Base-by-base conservation (phyloP, 2,329 filamentous ascomycete genomes). In the Colletotrichum falcatum region DNA sequence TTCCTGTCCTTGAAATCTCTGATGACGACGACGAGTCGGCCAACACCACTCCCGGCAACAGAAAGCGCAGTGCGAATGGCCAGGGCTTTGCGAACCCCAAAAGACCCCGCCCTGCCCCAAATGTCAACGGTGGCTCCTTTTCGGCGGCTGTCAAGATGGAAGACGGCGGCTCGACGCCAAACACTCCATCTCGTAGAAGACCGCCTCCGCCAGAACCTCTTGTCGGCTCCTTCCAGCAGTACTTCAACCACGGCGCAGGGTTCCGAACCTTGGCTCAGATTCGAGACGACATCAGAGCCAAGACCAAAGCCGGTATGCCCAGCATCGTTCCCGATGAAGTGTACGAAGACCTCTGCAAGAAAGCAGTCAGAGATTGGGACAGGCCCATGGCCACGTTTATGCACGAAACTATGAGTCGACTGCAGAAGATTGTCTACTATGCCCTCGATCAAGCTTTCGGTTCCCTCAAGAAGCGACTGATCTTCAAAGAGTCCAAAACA, bases 291-390 rank as follows among this genome's bases (percentile, higher is more conserved):
- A 90, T 92, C 18, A 78, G 82, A 23, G 79, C 82, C 5, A 87
- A 88, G 16, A 87, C 86, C 33, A 83, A 83, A 23, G 85, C 88
- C 0, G 89, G 90, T 0, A 83, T 90, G 73, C 89, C 89, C 0
- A 85, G 87, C 8, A 83, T 89, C 0, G 86, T 89, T 0, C 86
- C 90, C 0, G 85, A 87, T 0, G 86, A 88, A 46, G 89, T 91
- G 0, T 89, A 90, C 28, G 86, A 90, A 35, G 82, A 83, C 0
- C 81, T 92, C 20, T 89, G 87, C 55, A 81, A 84, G 20, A 80
- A 87, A n/a, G 86, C 87, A 0, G 86, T 92, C 1, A 76, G 78
- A 9, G 85, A 88, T 1, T 93, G 91, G 91, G 76, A 83, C 1
- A 75, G 75, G 0, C 89, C 89, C 0, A 82, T 90, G 56, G 76